A percentile compares a stretch with the other conserved stretches of the same genome.
phyloP scores from a whole-genome alignment of 495 filamentous ascomycete species.

The Tuber magnatum region DNA sequence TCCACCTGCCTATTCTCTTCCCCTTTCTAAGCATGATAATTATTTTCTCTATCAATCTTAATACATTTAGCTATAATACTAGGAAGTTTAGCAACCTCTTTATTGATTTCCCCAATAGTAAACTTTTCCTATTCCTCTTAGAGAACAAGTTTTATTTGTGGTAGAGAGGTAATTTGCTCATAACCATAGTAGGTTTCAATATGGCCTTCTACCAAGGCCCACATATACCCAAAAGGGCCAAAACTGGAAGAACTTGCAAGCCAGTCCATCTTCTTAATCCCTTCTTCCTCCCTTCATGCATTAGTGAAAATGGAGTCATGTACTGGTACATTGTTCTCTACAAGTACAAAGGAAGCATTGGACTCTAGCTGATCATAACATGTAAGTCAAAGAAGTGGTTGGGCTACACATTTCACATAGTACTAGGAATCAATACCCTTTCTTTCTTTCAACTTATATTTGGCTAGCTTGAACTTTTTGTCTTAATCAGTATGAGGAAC shows the following conservation, averaged over 20 bases:
- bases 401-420: background rate
- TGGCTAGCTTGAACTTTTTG: background rate
- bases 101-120: constrained; percentile 26
- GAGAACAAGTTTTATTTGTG: background rate
- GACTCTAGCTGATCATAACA: background rate
- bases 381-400: background rate
- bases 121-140: constrained; percentile 10
- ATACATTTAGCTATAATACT: constrained; percentile 13
- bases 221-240: constrained; percentile 12
- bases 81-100: constrained; percentile 14
- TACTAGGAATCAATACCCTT: constrained; percentile 5
- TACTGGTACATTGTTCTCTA: constrained; percentile 10
- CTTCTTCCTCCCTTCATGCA: background rate
- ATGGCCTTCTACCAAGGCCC: constrained; percentile 2
- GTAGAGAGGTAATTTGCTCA: constrained; percentile 4
- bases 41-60: background rate
- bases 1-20: background rate
- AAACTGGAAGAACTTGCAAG: constrained; percentile 8
- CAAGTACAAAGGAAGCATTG: constrained; percentile 2
- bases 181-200: background rate
- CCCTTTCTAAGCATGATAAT: background rate
- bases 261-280: background rate
- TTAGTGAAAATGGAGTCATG: constrained; percentile 1
- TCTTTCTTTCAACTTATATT: background rate
- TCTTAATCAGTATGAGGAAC: background rate